These are phyloP conservation scores for Botryotinia calthae DNA, from an alignment of 2,329 filamentous ascomycete species.

Conservation along the genomic window DNA sequence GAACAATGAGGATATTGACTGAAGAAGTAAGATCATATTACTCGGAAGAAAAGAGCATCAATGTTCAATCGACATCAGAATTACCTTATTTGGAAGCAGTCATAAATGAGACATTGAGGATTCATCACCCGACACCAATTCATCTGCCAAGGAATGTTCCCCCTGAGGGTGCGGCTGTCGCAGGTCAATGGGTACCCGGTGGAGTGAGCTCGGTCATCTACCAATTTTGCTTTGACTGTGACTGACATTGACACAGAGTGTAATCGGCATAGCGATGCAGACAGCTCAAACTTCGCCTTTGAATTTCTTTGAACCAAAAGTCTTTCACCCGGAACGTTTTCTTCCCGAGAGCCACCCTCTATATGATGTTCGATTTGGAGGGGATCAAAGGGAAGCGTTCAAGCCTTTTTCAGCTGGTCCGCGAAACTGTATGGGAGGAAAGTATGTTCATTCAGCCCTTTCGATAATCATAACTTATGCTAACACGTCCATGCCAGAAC, in stretches of 20 bases:
- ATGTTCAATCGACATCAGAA: constrained; percentile 24
- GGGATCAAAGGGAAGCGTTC: constrained; percentile 8
- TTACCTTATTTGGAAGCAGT: constrained; percentile 17
- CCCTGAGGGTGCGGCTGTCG: constrained; percentile 6
- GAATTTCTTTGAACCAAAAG: constrained; percentile 1
- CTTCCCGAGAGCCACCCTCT: background rate
- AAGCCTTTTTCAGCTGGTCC: background rate
- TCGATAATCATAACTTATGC: background rate
- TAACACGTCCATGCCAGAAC: background rate
- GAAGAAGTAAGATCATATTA: constrained; percentile 45
- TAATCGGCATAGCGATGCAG: constrained; percentile 5
- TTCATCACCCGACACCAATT: constrained; percentile 20
- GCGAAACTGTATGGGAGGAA: constrained; percentile 7
- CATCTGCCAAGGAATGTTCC: constrained; percentile 16
- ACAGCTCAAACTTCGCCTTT: background rate
- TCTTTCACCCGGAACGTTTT: constrained; percentile 14
- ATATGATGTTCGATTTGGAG: constrained; percentile 4
- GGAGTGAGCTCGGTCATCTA: background rate
- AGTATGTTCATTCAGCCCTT: background rate
- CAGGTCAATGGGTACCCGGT: constrained; percentile 19
- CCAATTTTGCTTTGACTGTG: too few relatives aligned
- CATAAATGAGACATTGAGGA: constrained; percentile 21
- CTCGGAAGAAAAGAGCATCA: constrained; percentile 41
- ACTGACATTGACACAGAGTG: background rate
- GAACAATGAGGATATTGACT: constrained; percentile 36